Conservation (phyloP, 2,329 filamentous ascomycete species). For the Mollisia scopiformis region DNA sequence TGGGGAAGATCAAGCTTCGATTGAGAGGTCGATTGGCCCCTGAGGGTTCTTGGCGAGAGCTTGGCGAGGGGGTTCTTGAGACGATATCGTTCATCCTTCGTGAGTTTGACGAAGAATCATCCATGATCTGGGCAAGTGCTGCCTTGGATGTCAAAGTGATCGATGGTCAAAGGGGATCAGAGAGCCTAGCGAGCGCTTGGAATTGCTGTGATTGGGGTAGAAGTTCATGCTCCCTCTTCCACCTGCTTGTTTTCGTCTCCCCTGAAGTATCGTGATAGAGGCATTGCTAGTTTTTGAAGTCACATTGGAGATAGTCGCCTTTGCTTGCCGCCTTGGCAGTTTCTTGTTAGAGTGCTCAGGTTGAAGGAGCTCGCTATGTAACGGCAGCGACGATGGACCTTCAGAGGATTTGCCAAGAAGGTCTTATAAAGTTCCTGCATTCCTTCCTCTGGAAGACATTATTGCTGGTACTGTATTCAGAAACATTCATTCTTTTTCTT, state of each 20-base stretch:
- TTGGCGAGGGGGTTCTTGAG: background rate
- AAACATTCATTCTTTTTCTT: background rate
- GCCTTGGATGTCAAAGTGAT: background rate
- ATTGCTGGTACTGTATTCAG: background rate
- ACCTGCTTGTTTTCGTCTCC: background rate
- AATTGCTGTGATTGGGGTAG: background rate
- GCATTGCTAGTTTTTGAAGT: background rate
- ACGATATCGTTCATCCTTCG: no score
- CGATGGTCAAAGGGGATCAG: background rate
- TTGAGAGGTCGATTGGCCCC: background rate
- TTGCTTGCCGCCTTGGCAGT: background rate
- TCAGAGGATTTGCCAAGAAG: background rate
- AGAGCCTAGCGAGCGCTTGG: background rate
- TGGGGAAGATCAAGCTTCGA: background rate
- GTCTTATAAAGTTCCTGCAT: background rate
- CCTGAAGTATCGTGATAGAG: background rate
- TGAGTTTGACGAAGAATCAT: background rate
- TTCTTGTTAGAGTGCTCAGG: background rate
- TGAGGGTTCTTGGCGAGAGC: background rate
- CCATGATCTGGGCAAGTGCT: background rate
- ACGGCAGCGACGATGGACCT: background rate
- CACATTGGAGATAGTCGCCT: background rate
- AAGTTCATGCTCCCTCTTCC: background rate
- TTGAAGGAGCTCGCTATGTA: background rate
- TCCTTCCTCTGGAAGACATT: background rate